Base-by-base conservation (phyloP, 2,329 filamentous ascomycete species). In the Hypoxylon sp. region DNA sequence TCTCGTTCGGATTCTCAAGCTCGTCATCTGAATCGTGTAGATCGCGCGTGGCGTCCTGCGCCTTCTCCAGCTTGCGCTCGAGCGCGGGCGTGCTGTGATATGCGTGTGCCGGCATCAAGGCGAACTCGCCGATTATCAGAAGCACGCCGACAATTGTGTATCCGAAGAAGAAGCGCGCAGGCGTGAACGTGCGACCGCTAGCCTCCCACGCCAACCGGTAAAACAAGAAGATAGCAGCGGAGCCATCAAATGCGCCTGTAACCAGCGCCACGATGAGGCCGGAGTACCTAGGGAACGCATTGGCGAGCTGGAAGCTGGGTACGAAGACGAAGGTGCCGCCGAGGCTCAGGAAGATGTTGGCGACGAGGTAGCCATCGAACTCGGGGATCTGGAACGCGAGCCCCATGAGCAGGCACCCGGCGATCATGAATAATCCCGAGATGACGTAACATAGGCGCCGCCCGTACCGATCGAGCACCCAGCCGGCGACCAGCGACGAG, bases 321-420 rank as follows among this genome's bases (percentile, higher is more conserved):
- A 91, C 86, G 77, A 90, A 91, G 54, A 91, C 79, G 73, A 89
- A 89, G 1, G 88, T 87, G 11, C 89, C 89, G 35, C 88, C 89
- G 15, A 91, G 79, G 0, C 87, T 86, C 3, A 91, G 79, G 59
- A 90, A 83, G 54, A 90, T 79, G 75, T 90, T 90, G 29, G 86
- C 88, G 1, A 84, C 76, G 50, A 88, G 83, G 73, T 87, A 88
- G 15, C 84, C 88, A 78, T 92, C 91, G 71, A 90, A 87, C 56
- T 74, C 71, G 1, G 85, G 82, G 17, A 90, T 76, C 29, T 84
- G 75, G 53, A 81, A 79, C 1, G 89, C 88, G 65, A 89, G 87
- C 0, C 85, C 88, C 73, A 92, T 86, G 10, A 91, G 81, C 3
- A 89, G 67, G 32, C 87, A 84, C 5, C 90, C 91, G 10, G 85